phyloP scores from a whole-genome alignment of 352 stramenopile species.

The Pythium oligandrum region DNA sequence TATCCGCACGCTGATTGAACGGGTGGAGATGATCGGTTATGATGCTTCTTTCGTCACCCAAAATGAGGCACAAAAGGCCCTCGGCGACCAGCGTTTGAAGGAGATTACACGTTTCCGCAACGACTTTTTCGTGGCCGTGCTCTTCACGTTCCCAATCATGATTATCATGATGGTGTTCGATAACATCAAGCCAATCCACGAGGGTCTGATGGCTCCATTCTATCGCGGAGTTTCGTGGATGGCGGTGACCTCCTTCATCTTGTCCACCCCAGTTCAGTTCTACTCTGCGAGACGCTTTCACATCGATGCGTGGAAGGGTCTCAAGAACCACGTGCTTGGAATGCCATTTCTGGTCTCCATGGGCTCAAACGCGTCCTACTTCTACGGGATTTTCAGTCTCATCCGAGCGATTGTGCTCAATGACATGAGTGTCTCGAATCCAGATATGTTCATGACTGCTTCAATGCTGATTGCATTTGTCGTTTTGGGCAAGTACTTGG shows the following conservation, averaged over 20 bases:
- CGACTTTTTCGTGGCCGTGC: slow-evolving; percentile 82
- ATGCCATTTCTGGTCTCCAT: slow-evolving; percentile 98
- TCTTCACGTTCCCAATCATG: slow-evolving; percentile 94
- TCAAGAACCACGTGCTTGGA: slow-evolving; percentile 87
- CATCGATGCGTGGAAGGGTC: slow-evolving; percentile 88
- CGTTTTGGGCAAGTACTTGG: slow-evolving; percentile 96
- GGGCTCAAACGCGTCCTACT: slow-evolving; percentile 95
- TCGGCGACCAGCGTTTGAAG: slow-evolving; percentile 76
- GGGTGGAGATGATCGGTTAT: slow-evolving; percentile 88
- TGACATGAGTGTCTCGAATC: slow-evolving; percentile 60
- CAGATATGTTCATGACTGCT: slow-evolving; percentile 97
- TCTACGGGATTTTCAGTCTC: slow-evolving; percentile 92
- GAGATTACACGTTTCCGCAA: slow-evolving; percentile 77
- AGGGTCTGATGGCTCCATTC: slow-evolving; percentile 41
- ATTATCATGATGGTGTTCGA: slow-evolving; percentile 90
- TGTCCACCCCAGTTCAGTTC: slow-evolving; percentile 96
- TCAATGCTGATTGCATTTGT: slow-evolving; percentile 98
- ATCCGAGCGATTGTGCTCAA: slow-evolving; percentile 58
- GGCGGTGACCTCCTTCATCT: slow-evolving; percentile 60
- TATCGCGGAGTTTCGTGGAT: slow-evolving; percentile 74
- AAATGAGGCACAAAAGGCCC: slow-evolving; percentile 65
- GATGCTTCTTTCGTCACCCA: slow-evolving; percentile 73
- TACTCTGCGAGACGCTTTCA: slow-evolving; percentile 93
- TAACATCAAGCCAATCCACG: slow-evolving; percentile 59
- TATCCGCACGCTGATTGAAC: slow-evolving; percentile 82